Conservation (phyloP, 495 filamentous ascomycete genomes). For the Aspergillus diversus region DNA sequence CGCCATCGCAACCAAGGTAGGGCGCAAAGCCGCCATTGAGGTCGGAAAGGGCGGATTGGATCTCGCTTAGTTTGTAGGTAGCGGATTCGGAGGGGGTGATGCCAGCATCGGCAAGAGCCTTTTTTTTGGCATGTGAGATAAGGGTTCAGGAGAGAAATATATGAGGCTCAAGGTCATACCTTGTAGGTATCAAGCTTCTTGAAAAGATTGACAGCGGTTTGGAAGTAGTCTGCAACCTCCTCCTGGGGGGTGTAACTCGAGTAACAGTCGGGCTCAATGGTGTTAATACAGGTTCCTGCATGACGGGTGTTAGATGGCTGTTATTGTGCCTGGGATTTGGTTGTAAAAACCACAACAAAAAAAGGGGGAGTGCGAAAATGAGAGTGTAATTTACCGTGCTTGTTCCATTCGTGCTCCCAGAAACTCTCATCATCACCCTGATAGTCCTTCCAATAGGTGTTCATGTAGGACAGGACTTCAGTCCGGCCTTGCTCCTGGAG, state of each 20-base stretch:
- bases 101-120: slow-evolving; percentile 60
- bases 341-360: neutral
- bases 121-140: too few relatives aligned
- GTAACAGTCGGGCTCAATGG: slow-evolving; percentile 75
- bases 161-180: slow-evolving; percentile 34
- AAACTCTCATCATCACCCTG: slow-evolving; percentile 58
- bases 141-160: neutral
- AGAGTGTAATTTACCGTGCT: slow-evolving; percentile 56
- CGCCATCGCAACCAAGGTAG: slow-evolving; percentile 63
- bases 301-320: neutral
- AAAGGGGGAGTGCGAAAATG: neutral
- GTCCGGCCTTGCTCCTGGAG: slow-evolving; percentile 58
- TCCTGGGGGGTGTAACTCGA: slow-evolving; percentile 58
- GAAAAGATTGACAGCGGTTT: slow-evolving; percentile 62
- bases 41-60: slow-evolving; percentile 60
- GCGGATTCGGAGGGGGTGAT: slow-evolving; percentile 63
- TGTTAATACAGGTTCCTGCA: slow-evolving; percentile 56
- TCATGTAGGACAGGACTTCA: slow-evolving; percentile 69
- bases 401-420: slow-evolving; percentile 83
- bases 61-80: slow-evolving; percentile 65
- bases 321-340: neutral
- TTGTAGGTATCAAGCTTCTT: slow-evolving; percentile 63
- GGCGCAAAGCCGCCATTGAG: slow-evolving; percentile 61
- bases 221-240: slow-evolving; percentile 63
- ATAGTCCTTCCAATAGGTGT: slow-evolving; percentile 63